A percentile compares a stretch with the other conserved stretches of the same genome.
Conservation (phyloP, 129 eudicot species). For the Escallonia rubra region DNA sequence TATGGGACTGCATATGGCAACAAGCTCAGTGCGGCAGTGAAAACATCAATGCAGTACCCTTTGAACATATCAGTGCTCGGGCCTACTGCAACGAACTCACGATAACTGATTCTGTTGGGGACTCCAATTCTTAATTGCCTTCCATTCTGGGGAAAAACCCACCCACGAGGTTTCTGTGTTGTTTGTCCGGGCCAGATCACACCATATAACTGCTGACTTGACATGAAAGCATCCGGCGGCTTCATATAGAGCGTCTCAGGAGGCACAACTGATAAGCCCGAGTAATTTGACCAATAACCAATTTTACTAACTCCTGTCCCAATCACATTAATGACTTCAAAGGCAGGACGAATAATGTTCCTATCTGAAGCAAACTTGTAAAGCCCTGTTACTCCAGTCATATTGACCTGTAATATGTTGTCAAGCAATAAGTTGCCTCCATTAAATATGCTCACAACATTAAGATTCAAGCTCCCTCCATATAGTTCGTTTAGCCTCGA, state of each 20-base stretch:
- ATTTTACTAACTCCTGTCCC: constrained; percentile 59
- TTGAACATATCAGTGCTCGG: constrained; percentile 27
- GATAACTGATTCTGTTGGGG: constrained; percentile 56
- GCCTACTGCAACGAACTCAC: constrained; percentile 44
- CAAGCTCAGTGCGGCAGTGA: constrained; percentile 59
- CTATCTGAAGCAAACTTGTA: constrained; percentile 43
- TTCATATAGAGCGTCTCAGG: constrained; percentile 49
- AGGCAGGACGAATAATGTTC: constrained; percentile 46
- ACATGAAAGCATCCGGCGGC: constrained; percentile 31
- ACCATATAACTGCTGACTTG: constrained; percentile 26
- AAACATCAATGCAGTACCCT: constrained; percentile 89
- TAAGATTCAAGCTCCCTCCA: constrained; percentile 33
- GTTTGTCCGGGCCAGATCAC: constrained; percentile 84
- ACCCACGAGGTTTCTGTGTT: constrained; percentile 65
- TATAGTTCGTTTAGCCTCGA: constrained; percentile 21
- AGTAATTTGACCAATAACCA: constrained; percentile 80
- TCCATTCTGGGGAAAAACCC: constrained; percentile 90
- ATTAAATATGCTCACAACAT: constrained; percentile 49
- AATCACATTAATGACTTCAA: constrained; percentile 69
- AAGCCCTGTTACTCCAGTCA: constrained; percentile 70
- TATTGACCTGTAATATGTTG: constrained; percentile 37
- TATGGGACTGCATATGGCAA: constrained; percentile 82
- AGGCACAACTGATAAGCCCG: constrained; percentile 56
- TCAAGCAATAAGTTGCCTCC: constrained; percentile 51
- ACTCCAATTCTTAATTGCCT: constrained; percentile 57